Base-by-base conservation (phyloP, 148 eudicot genomes). In the Amaranthus palmeri region DNA sequence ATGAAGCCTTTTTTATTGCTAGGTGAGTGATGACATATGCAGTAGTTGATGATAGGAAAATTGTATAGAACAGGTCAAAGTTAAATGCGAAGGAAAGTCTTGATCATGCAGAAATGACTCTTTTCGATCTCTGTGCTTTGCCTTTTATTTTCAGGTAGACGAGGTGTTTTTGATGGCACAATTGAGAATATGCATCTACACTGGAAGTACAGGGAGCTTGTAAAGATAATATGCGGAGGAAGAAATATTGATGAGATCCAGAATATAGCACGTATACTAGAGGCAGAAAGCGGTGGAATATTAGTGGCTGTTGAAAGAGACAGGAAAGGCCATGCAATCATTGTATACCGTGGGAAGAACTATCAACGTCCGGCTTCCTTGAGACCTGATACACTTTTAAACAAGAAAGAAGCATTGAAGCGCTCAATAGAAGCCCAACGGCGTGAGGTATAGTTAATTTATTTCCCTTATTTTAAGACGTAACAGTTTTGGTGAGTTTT, bases 181-280 rank as follows among this genome's bases (percentile, higher is more conserved):
- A 81, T 96, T 78, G 96, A 96, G 82, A 96, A 96, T 81, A 92
- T 96, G 99, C 99, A 96, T 87, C 87, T 96, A 55, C 99, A 96
- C 76, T 96, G 99, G 99, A 96, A 96, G 81, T 96, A 96, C 78
- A 83, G 99, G 79, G 99, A 96, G 79, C 87, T 96, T 67, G 99
- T 96, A 63, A 96, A 96, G 86, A 81, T 96, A 76, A 83, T 92
- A 55, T 82, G 88, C 67, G 93, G 93, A 44, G 89, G 87, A 47
- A 81, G 83, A 81, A 81, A 80, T 83, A 86, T 87, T 72, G 87
- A 81, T 60, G 99, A 90, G 72, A 85, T 90, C 70, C 83, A 82
- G 63, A 66, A 71, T 50, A 80, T 82, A 78, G 96, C 99, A 42
- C 79, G 80, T 53, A 85, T 77, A 47, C 79, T 96, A 61, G 99